Base-by-base conservation (phyloP, 2,329 filamentous ascomycete genomes). In the Microcyclospora pomicola region DNA sequence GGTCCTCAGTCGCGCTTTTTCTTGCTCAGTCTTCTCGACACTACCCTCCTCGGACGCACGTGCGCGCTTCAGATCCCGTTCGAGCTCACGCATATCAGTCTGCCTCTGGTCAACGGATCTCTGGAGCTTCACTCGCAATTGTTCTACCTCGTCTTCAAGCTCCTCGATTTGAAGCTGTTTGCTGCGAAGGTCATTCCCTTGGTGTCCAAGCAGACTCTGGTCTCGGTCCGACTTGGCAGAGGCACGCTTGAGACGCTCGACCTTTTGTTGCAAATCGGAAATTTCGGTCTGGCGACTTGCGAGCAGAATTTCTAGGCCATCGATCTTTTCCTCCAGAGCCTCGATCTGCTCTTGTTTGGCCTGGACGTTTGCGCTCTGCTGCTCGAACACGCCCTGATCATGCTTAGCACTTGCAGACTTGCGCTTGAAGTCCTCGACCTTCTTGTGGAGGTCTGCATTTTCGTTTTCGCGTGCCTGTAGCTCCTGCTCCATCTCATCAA, bases 1-100 rank as follows among this genome's bases (percentile, higher is more conserved):
- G 15, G 67, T 61, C 27, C 71, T 64, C 15, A 73, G 64, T 39
- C 72, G 67, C 35, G 72, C 68, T 2, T 79, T 62, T 39, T 43
- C 43, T 13, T 46, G 47, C 34, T 53, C 43, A 6, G 45, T 45
- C n/a, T 50, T 46, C 11, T 53, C 44, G 10, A 40, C 46, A 27
- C 48, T 42, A 32, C 46, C 45, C 28, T 49, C 43, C 35, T 46
- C 48, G 35, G 37, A 45, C 1, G 37, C 39, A 28, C 44, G 47
- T 6, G 47, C 47, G 33, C 58, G 47, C 19, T 66, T 60, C 2
- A 65, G 59, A 40, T 66, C 59, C 14, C 58, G 58, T 28, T 66
- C 59, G 27, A 67, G 51, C 31, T 55, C 53, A 27, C 61, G 59
- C 41, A 67, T 61, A 33, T 60, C 58, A 6, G 36, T 40, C 24